phyloP scores from a whole-genome alignment of 495 filamentous ascomycete species.

The Penicillium macrosclerotiorum region DNA sequence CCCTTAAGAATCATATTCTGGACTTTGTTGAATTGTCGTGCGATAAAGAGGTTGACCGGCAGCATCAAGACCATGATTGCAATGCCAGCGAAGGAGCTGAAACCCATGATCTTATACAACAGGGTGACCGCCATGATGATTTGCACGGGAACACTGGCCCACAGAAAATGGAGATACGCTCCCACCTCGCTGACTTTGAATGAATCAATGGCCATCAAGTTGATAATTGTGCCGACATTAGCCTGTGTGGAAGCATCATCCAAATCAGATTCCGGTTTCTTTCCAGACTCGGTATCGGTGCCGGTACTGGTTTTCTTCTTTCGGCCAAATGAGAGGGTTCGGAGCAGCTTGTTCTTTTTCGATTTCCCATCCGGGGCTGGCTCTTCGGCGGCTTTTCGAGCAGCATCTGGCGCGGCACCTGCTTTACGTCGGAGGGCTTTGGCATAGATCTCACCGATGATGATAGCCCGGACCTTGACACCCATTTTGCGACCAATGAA shows the following conservation, averaged over 20 bases:
- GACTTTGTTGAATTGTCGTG: constrained; percentile 74
- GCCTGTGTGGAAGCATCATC: constrained; percentile 65
- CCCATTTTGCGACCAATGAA: constrained; percentile 93
- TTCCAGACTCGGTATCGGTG: constrained; percentile 29
- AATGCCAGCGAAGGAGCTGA: constrained; percentile 91
- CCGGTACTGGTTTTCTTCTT: constrained; percentile 48
- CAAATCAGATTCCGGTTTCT: constrained; percentile 38
- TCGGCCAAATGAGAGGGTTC: constrained; percentile 58
- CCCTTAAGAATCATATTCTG: constrained; percentile 91
- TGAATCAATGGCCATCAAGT: constrained; percentile 98
- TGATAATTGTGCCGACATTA: constrained; percentile 95
- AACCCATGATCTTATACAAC: constrained; percentile 85
- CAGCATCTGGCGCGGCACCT: constrained; percentile 62
- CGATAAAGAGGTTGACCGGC: constrained; percentile 85
- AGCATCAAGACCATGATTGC: constrained; percentile 85
- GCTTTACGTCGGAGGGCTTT: constrained; percentile 94
- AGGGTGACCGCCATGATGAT: constrained; percentile 70
- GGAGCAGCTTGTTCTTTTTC: constrained; percentile 49
- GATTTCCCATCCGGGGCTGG: constrained; percentile 28
- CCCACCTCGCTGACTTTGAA: constrained; percentile 96
- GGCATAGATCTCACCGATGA: constrained; percentile 96
- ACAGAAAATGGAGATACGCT: constrained; percentile 87
- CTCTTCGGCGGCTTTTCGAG: constrained; percentile 43
- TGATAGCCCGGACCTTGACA: constrained; percentile 87
- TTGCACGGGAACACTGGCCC: constrained; percentile 81